Conservation (phyloP, 1,284 basidiomycete genomes). For the Cutaneotrichosporon sp. region DNA sequence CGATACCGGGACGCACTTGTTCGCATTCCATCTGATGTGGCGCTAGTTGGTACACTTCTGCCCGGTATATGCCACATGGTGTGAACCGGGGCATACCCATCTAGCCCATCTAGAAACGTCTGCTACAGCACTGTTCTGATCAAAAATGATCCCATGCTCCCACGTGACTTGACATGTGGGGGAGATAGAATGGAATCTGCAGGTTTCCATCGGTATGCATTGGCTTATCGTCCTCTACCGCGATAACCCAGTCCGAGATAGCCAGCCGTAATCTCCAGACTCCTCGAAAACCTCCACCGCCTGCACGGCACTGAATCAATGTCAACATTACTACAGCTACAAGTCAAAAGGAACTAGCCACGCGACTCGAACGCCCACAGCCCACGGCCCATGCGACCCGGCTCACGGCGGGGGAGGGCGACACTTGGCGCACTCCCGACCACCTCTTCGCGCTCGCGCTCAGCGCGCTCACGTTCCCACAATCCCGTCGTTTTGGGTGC, state of each 20-base stretch:
- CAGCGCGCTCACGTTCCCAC: conserved; percentile 12
- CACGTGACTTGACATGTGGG: too few species aligned
- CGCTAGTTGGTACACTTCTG: too few species aligned
- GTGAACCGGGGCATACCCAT: too few species aligned
- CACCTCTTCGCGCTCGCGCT: conserved; percentile 14
- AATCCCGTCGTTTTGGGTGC: neutral
- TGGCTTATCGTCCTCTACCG: neutral
- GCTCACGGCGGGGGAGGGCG: conserved; percentile 32
- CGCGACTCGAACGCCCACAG: conserved; percentile 39
- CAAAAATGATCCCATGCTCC: too few species aligned
- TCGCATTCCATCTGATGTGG: too few species aligned
- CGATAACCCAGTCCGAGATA: neutral
- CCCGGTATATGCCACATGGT: too few species aligned
- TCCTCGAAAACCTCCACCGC: neutral
- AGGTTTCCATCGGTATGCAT: neutral
- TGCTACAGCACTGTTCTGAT: too few species aligned
- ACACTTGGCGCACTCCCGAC: conserved; percentile 26
- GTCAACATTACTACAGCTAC: conserved; percentile 10
- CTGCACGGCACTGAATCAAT: neutral
- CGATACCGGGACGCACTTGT: too few species aligned
- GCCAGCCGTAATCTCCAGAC: neutral
- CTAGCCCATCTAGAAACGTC: too few species aligned
- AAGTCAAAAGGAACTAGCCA: conserved; percentile 1
- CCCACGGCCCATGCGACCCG: conserved; percentile 33
- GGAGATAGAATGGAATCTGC: too few species aligned